Percentiles rank a stretch among this genome's conserved stretches.
These are phyloP conservation scores for Microcos paniculata DNA, from an alignment of 345 rosid genomes.

Conservation along the genomic window DNA sequence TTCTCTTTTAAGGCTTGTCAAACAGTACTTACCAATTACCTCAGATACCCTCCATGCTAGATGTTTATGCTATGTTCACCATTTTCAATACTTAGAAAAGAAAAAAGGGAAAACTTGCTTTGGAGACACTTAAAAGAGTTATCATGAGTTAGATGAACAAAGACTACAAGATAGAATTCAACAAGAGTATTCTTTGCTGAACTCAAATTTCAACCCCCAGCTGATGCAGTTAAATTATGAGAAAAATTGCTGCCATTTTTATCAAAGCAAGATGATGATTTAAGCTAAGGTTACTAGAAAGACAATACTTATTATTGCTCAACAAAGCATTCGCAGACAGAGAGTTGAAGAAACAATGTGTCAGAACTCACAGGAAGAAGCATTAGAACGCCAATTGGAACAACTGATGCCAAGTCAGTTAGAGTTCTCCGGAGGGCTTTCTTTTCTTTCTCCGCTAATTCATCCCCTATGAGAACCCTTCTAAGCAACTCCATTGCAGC, in stretches of 20 bases:
- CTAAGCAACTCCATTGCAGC: constrained; percentile 78
- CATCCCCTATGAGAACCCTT: constrained; percentile 78
- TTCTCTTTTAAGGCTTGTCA: background rate
- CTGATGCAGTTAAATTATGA: background rate
- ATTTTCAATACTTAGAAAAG: background rate
- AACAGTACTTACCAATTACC: background rate
- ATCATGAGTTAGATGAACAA: background rate
- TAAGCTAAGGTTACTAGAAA: background rate
- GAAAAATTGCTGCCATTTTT: background rate
- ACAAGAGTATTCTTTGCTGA: background rate
- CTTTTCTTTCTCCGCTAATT: constrained; percentile 85
- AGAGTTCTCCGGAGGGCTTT: constrained; percentile 76
- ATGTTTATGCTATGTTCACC: constrained; percentile 1
- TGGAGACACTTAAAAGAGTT: background rate
- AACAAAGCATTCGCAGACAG: background rate
- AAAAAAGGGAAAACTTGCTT: background rate
- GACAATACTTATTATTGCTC: background rate
- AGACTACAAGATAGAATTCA: background rate
- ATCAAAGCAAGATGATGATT: background rate
- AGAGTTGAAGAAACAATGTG: background rate
- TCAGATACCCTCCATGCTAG: background rate
- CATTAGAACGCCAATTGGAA: constrained; percentile 92
- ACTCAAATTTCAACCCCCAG: background rate
- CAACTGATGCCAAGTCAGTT: constrained; percentile 87
- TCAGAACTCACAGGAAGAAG: constrained; percentile 86